These are phyloP conservation scores for Uronychia setigera DNA, from an alignment of 73 alveolate genomes.

Conservation along the genomic window DNA sequence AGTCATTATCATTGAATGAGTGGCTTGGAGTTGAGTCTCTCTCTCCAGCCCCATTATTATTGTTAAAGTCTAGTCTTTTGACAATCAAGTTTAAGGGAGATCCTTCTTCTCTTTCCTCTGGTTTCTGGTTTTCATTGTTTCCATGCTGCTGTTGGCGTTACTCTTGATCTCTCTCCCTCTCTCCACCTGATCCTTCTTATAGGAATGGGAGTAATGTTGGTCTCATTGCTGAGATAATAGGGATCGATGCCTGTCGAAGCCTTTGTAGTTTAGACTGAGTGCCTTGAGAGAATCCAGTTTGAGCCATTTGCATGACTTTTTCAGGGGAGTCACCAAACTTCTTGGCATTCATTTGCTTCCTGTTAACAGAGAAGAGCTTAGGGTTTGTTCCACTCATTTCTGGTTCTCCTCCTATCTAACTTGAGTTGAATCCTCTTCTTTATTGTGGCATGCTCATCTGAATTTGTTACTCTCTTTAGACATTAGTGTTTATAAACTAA, in stretches of 20 bases:
- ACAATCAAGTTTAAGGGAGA: not conserved
- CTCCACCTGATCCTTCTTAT: no score
- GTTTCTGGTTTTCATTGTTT: not conserved
- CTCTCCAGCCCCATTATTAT: not conserved
- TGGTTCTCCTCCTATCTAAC: no score
- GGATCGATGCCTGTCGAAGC: not conserved
- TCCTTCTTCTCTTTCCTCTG: not conserved
- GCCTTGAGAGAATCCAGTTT: not conserved
- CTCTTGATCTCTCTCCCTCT: no score
- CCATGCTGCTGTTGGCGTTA: not conserved
- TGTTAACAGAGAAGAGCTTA: not conserved
- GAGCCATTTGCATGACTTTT: not conserved
- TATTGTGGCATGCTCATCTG: not conserved
- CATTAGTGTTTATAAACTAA: no score
- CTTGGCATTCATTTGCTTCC: not conserved
- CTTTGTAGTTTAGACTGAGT: not conserved
- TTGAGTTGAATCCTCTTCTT: not conserved
- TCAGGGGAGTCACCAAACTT: not conserved
- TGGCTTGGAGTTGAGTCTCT: not conserved
- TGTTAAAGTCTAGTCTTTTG: not conserved
- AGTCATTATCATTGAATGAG: not conserved
- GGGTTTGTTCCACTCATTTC: not conserved
- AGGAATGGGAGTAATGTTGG: not conserved
- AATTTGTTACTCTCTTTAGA: not conserved
- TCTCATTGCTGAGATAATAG: not conserved